Base-by-base conservation (phyloP, 2,329 filamentous ascomycete species). In the Phyllachora maydis region DNA sequence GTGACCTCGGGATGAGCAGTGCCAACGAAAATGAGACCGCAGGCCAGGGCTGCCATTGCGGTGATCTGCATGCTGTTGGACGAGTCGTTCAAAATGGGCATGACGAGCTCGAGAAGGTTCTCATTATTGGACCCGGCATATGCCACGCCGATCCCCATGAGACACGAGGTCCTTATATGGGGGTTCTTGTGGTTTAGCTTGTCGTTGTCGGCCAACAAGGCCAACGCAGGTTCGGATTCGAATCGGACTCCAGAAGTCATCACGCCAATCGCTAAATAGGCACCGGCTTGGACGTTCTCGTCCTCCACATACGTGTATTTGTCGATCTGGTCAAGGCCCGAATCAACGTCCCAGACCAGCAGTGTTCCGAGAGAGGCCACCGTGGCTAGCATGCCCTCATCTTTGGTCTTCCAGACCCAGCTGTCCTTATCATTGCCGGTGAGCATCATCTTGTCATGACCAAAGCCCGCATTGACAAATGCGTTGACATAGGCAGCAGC, bases 401-500 rank as follows among this genome's bases (percentile, higher is more conserved):
- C 82, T 52, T 98, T 98, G 11, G 90, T 95, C 58, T 95, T 98
- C 81, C 82, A 98, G 4, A 98, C 79, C 85, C 88, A 98, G 32
- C 75, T 78, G 37, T 76, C 72, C 54, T 91, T 90, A 32, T 82
- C 73, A 28, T 78, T 73, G 11, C 88, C 75, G 19, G 81, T 73
- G 28, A 95, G 58, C 85, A 98, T 93, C 67, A 98, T 76, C 59
- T 93, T 95, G 49, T 98, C 88, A 28, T 83, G 77, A 20, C 82
- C 78, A 37, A 82, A 98, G 16, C 88, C 88, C 25, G 88, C 83
- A 37, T 98, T 98, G 31, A 88, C 82, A 40, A 98, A 95, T 0
- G 77, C 79, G 41, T 98, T 98, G 33, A 98, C 90, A 36, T 98
- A 95, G 4, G 75, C 82, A 25, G 85, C 88, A 4, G 88, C 83